phyloP scores from a whole-genome alignment of 176 grass and related monocot genomes.

The Guadua angustifolia region DNA sequence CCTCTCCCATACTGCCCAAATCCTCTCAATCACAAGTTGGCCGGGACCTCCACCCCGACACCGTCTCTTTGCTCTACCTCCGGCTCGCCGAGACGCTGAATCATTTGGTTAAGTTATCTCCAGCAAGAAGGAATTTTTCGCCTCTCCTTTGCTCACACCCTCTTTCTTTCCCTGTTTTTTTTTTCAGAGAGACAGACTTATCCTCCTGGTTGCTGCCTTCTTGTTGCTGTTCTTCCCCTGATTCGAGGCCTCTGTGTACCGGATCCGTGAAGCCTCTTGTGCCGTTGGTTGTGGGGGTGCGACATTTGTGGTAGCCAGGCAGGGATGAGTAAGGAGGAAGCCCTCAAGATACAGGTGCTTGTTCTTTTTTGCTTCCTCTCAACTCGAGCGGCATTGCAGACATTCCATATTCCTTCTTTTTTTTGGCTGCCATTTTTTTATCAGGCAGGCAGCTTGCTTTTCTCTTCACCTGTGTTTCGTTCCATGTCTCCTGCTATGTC shows the following conservation, averaged over 20 bases:
- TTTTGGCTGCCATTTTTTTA: neutral
- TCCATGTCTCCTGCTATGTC: neutral
- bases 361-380: conserved; percentile 30
- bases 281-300: conserved; percentile 1
- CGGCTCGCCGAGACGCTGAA: neutral
- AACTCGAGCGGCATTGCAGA: neutral
- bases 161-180: neutral
- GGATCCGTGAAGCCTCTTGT: conserved; percentile 45
- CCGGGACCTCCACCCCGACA: too few species aligned
- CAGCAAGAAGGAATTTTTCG: neutral
- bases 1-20: too few species aligned
- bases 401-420: neutral
- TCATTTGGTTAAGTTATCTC: neutral
- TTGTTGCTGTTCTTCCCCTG: conserved; percentile 35
- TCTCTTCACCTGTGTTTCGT: neutral
- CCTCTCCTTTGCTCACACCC: neutral
- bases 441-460: too few species aligned
- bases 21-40: too few species aligned
- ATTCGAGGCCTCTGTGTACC: conserved; percentile 42
- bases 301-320: conserved; percentile 15
- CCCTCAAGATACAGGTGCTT: conserved; percentile 40
- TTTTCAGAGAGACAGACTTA: neutral
- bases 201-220: neutral
- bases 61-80: too few species aligned
- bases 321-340: conserved; percentile 59